Conservation (phyloP, 1,284 basidiomycete genomes). For the Pascua guehoae region DNA sequence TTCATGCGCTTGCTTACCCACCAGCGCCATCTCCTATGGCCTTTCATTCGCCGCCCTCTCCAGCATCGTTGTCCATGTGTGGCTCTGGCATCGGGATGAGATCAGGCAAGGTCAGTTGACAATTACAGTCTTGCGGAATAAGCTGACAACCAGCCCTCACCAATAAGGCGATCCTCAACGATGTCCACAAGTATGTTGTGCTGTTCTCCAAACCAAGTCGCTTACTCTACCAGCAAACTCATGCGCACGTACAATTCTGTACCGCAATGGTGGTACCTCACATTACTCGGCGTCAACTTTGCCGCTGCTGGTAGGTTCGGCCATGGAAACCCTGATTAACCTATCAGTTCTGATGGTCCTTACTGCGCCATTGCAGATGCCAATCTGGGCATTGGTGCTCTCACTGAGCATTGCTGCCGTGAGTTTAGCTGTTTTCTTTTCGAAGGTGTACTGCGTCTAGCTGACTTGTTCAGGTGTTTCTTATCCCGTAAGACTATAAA, state of each 20-base stretch:
- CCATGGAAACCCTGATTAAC: background rate
- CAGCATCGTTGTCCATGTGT: constrained; percentile 53
- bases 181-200: constrained; percentile 46
- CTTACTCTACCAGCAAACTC: constrained; percentile 33
- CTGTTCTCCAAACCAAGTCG: no score
- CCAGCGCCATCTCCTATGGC: constrained; percentile 45
- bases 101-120: constrained; percentile 43
- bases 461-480: constrained; percentile 34
- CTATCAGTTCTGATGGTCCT: constrained; percentile 48
- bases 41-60: constrained; percentile 53
- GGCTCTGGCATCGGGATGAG: constrained; percentile 54
- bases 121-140: accelerated
- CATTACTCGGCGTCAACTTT: constrained; percentile 41
- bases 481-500: constrained; percentile 36
- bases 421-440: constrained; percentile 4
- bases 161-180: constrained; percentile 37
- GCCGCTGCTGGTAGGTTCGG: constrained; percentile 35
- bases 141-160: constrained; percentile 38
- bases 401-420: constrained; percentile 51
- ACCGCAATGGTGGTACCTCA: constrained; percentile 47
- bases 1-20: background rate
- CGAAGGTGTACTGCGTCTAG: no score
- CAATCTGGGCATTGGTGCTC: constrained; percentile 52
- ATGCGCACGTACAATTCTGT: constrained; percentile 45
- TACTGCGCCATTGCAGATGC: constrained; percentile 52